Evolutionary conservation across 345 rosid species (phyloP).

Genomic region (Pelargonium nanum): DNA sequence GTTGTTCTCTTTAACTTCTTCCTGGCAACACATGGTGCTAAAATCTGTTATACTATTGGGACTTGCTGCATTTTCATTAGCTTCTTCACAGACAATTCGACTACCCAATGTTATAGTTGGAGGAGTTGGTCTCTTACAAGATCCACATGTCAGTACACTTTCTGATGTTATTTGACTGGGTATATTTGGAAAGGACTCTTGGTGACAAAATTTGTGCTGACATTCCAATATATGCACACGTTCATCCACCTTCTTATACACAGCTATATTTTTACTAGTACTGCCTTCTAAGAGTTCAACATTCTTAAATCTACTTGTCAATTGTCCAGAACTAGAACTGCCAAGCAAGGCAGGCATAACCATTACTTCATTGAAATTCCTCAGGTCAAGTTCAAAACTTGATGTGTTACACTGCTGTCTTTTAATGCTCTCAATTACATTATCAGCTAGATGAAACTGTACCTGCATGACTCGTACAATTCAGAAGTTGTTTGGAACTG

Average conservation of each 20-base stretch:
- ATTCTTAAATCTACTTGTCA: constrained; percentile 7
- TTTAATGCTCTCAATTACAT: constrained; percentile 12
- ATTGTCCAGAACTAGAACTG: constrained; percentile 19
- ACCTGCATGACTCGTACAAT: constrained; percentile 22
- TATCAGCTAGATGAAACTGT: constrained; percentile 15
- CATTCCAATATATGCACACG: constrained; percentile 1
- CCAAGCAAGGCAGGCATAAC: constrained; percentile 16
- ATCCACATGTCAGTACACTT: constrained; percentile 15
- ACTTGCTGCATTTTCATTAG: constrained; percentile 13
- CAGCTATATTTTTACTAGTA: not conserved
- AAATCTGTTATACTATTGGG: constrained; percentile 8
- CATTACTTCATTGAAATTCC: constrained; percentile 11
- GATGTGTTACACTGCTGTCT: constrained; percentile 4
- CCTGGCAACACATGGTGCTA: constrained; percentile 7
- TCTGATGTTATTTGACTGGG: constrained; percentile 1
- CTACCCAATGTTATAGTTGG: constrained; percentile 9
- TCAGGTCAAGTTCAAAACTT: not conserved
- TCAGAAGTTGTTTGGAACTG: not conserved
- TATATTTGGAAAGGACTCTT: constrained; percentile 3
- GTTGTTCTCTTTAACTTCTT: constrained; percentile 16
- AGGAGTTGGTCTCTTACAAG: constrained; percentile 14
- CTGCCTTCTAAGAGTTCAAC: constrained; percentile 7
- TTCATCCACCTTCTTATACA: constrained; percentile 1
- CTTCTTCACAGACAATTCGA: constrained; percentile 9
- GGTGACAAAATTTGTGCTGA: constrained; percentile 1